Percentiles rank a stretch among this genome's conserved stretches.
phyloP scores from a whole-genome alignment of 345 rosid species.

The Lepidium sativum region DNA sequence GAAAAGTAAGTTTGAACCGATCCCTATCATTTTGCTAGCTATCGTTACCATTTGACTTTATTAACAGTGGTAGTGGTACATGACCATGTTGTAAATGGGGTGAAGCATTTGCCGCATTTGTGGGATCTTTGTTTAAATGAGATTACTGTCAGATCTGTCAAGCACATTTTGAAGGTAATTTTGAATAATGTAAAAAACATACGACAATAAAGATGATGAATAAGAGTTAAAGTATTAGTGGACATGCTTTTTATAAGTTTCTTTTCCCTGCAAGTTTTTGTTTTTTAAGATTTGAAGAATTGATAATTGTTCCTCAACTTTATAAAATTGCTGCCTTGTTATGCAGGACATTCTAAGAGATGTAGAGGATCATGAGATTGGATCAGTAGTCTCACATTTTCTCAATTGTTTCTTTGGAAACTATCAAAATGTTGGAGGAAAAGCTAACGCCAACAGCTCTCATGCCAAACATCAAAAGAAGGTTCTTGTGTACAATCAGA shows the following conservation, averaged over 20 bases:
- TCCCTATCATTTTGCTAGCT: neutral
- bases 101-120: conserved; percentile 84
- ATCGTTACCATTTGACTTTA: neutral
- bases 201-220: neutral
- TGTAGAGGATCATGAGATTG: conserved; percentile 75
- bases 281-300: neutral
- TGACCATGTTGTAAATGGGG: conserved; percentile 75
- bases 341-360: conserved; percentile 69
- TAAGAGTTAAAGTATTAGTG: neutral
- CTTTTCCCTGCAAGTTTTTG: neutral
- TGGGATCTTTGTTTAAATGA: conserved; percentile 94
- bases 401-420: conserved; percentile 84
- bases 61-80: conserved; percentile 1
- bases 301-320: neutral
- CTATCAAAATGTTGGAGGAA: conserved; percentile 47
- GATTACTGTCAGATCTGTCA: conserved; percentile 79
- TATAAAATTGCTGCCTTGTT: conserved; percentile 3
- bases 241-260: neutral
- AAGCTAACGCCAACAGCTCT: conserved; percentile 31
- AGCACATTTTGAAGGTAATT: conserved; percentile 88
- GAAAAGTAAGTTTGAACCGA: conserved; percentile 45
- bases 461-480: conserved; percentile 56
- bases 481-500: conserved; percentile 33
- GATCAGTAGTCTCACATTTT: conserved; percentile 67
- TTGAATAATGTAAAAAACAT: neutral